A percentile compares a stretch with the other conserved stretches of the same genome.
Evolutionary conservation across 768 basidiomycete species (phyloP).

Genomic region (Tylopilus felleus): DNA sequence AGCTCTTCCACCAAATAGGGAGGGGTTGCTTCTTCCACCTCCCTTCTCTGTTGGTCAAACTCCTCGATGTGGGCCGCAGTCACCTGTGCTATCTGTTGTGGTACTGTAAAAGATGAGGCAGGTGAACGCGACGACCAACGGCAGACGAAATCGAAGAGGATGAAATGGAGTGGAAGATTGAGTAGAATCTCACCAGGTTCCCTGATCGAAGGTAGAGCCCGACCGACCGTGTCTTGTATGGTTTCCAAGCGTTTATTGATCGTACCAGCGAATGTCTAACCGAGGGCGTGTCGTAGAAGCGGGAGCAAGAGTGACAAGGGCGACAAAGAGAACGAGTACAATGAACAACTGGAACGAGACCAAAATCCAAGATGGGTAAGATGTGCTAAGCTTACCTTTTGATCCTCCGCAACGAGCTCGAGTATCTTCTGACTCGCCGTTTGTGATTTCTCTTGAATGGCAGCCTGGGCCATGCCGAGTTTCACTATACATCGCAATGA

Average conservation of each 20-base stretch:
- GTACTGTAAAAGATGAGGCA: slow-evolving; percentile 3
- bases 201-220: slow-evolving; percentile 8
- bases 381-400: background rate
- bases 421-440: slow-evolving; percentile 13
- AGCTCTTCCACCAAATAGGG: slow-evolving; percentile 11
- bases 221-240: slow-evolving; percentile 13
- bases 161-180: background rate
- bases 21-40: background rate
- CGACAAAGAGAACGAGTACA: background rate
- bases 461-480: slow-evolving; percentile 11
- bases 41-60: slow-evolving; percentile 1
- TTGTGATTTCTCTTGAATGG: slow-evolving; percentile 18
- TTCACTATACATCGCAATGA: background rate
- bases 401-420: slow-evolving; percentile 15
- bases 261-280: slow-evolving; percentile 9
- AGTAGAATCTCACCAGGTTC: background rate
- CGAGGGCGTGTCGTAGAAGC: background rate
- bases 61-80: slow-evolving; percentile 12
- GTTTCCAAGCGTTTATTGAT: slow-evolving; percentile 15
- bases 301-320: background rate
- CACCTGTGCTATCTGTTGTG: slow-evolving; percentile 9
- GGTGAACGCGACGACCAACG: background rate
- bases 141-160: too few species aligned
- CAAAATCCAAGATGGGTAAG: background rate
- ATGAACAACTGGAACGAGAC: background rate